Evolutionary conservation across 371 early-diverging fungal genomes (phyloP), one percentile per base, ranked within the genome.

Genomic region (Blastocladiella emersonii): DNA sequence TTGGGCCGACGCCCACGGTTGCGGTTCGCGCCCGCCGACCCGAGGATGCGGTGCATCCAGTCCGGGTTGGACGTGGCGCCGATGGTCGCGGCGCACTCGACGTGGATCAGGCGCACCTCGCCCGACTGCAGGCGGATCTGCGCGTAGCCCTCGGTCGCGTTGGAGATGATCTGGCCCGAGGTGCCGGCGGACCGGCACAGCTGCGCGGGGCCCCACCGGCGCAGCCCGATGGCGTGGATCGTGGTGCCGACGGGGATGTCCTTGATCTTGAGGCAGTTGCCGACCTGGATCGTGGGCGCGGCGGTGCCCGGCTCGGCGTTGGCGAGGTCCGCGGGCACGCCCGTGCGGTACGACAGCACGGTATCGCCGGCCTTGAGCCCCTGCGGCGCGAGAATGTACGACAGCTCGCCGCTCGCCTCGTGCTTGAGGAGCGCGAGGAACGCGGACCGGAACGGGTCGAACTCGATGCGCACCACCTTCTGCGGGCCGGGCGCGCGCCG

Each of bases 1-100:
- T 88, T 91, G 74, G 99, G 99, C 94, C 97, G 98, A 70, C 86
- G 84, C 44, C 97, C 97, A 57, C 81, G 68, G 74, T 88, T 82
- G 67, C 95, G 76, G 39, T 80, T 78, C 57, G 88, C 84, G 65
- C 98, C 98, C 53, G 98, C 98, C 67, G 90, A 91, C 62, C 97
- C 97, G 66, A 89, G 76, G 68, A 81, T 83, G 67, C 86, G 81
- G 76, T 88, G 88, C 74, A 91, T 89, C 77, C 93, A 92, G 74
- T 90, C 85, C 41, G 89, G 82, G 72, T 96, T 96, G 70, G 89
- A 86, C 53, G 93, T 92, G n/a, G 80, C 80, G 34, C 98, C 98
- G 65, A 97, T 87, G 7, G 68, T 67, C 10, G 94, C 93, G 30
- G 92, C 95, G 63, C 89, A 85, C 23, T 87, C 90, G 62, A 90